A percentile compares a stretch with the other conserved stretches of the same genome.
These are phyloP conservation scores for Colletotrichum camelliae DNA, from an alignment of 2,329 filamentous ascomycete genomes.

Conservation along the genomic window DNA sequence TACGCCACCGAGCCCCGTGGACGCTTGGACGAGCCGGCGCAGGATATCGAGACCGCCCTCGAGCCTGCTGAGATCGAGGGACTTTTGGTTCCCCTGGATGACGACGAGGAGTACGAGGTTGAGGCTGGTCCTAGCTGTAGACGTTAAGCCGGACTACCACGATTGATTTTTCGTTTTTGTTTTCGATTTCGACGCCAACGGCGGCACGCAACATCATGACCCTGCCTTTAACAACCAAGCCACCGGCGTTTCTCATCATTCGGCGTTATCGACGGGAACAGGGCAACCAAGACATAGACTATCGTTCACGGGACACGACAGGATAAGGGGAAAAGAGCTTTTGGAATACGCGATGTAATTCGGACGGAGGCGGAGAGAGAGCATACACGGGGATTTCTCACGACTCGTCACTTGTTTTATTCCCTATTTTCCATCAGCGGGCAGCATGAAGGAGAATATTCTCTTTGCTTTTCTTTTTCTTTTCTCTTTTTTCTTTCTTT, in stretches of 20 bases:
- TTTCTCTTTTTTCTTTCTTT: constrained; percentile 6
- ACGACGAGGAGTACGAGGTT: not conserved
- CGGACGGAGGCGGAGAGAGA: not conserved
- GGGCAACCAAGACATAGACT: constrained; percentile 18
- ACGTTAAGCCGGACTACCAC: not conserved
- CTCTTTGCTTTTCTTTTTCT: not conserved
- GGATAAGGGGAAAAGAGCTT: not conserved
- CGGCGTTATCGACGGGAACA: constrained; percentile 27
- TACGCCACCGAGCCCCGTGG: constrained; percentile 72
- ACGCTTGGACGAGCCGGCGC: constrained; percentile 43
- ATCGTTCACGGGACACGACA: constrained; percentile 19
- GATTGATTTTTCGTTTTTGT: not conserved
- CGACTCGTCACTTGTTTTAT: constrained; percentile 20
- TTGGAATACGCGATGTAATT: constrained; percentile 3
- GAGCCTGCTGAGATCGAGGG: constrained; percentile 21
- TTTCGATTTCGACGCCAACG: not conserved
- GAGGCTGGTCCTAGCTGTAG: constrained; percentile 14
- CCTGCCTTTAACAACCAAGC: not conserved
- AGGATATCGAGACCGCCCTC: constrained; percentile 44
- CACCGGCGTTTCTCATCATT: constrained; percentile 12
- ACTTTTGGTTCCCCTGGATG: not conserved
- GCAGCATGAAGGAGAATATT: constrained; percentile 10
- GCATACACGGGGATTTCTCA: not conserved
- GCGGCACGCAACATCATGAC: not conserved
- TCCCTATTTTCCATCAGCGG: constrained; percentile 12